These are phyloP conservation scores for Artemisia tridentata DNA, from an alignment of 129 eudicot genomes.

Conservation along the genomic window DNA sequence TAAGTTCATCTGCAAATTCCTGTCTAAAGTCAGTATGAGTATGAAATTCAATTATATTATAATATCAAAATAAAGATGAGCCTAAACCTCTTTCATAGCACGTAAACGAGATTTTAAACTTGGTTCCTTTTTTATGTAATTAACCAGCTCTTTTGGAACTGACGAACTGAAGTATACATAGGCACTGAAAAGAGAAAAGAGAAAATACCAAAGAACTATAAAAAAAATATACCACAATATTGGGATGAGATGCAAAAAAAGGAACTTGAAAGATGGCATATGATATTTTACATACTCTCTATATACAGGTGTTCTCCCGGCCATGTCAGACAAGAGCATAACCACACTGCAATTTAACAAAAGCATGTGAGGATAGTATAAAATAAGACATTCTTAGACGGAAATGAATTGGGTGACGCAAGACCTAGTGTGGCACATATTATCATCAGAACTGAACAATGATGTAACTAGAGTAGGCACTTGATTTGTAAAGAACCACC, in stretches of 20 bases:
- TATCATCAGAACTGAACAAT: constrained; percentile 13
- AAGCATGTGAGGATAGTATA: constrained; percentile 17
- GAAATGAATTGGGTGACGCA: constrained; percentile 14
- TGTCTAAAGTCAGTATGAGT: constrained; percentile 18
- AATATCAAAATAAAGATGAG: constrained; percentile 14
- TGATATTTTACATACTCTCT: constrained; percentile 58
- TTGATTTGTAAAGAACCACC: background rate
- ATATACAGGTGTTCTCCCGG: constrained; percentile 80
- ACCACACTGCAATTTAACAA: constrained; percentile 60
- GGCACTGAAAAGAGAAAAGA: constrained; percentile 57
- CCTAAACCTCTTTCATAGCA: constrained; percentile 79
- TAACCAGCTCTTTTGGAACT: constrained; percentile 64
- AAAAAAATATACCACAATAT: constrained; percentile 1
- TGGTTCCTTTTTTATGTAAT: constrained; percentile 65
- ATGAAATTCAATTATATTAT: background rate
- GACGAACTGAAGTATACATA: constrained; percentile 89
- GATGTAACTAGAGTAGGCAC: constrained; percentile 9
- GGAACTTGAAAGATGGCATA: background rate
- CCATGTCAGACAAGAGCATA: constrained; percentile 78
- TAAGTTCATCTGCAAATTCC: constrained; percentile 87
- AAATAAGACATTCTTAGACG: background rate
- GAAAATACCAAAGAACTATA: constrained; percentile 11
- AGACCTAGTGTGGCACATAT: background rate
- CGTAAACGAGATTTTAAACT: constrained; percentile 75
- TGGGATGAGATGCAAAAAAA: background rate